Evolutionary conservation across 371 early-diverging fungal species (phyloP).

Genomic region (Apophysomyces trapeziformis): DNA sequence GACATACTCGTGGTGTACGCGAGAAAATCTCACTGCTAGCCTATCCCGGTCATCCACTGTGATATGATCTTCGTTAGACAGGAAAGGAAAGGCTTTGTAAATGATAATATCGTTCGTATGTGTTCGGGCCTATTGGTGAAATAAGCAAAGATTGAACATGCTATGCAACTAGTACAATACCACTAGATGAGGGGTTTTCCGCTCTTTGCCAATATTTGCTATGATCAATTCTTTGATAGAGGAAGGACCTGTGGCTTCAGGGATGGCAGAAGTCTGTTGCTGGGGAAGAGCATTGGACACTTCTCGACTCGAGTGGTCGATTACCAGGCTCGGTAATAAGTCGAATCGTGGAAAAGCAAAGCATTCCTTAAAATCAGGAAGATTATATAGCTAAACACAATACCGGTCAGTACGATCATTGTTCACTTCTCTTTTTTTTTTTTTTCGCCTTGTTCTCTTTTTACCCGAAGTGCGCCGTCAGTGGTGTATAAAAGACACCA

Average conservation of each 20-base stretch:
- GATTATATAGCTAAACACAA: constrained; percentile 58
- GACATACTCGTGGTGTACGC: constrained; percentile 72
- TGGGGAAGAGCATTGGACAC: constrained; percentile 11
- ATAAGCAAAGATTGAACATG: not conserved
- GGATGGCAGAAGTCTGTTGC: not conserved
- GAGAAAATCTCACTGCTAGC: constrained; percentile 73
- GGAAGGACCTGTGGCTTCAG: constrained; percentile 37
- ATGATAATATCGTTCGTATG: constrained; percentile 73
- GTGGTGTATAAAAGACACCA: constrained; percentile 47
- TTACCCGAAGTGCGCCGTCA: constrained; percentile 34
- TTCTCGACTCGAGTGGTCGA: constrained; percentile 47
- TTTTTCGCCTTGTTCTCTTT: not conserved
- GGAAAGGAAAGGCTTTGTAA: constrained; percentile 68
- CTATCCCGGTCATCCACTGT: constrained; percentile 48
- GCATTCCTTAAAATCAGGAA: constrained; percentile 74
- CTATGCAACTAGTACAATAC: constrained; percentile 39
- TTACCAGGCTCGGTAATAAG: constrained; percentile 61
- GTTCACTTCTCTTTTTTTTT: not conserved
- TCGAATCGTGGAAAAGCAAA: constrained; percentile 73
- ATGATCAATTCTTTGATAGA: constrained; percentile 73
- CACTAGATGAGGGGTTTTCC: constrained; percentile 71
- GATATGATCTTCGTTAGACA: constrained; percentile 35
- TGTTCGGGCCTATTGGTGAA: constrained; percentile 59
- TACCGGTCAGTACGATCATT: not conserved
- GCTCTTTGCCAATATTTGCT: constrained; percentile 65